These are phyloP conservation scores for Purpureocillium lavendulum DNA, from an alignment of 2,329 filamentous ascomycete species.

Conservation along the genomic window DNA sequence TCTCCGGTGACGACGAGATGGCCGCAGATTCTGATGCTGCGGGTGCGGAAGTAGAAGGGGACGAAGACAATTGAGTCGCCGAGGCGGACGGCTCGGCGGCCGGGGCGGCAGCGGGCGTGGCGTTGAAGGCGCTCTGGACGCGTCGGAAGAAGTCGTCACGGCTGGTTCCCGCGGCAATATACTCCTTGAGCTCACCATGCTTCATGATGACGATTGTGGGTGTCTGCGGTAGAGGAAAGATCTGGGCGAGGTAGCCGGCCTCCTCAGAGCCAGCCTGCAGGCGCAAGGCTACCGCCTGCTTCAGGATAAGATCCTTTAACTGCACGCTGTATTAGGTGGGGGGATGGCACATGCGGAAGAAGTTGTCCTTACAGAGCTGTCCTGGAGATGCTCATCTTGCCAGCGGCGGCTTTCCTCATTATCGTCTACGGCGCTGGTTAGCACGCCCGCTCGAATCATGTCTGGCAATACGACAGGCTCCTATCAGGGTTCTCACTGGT, in stretches of 20 bases:
- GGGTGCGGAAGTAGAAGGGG: conserved; percentile 6
- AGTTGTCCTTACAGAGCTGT: conserved; percentile 38
- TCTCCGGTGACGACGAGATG: conserved; percentile 9
- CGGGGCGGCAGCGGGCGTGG: conserved; percentile 9
- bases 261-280: conserved; percentile 68
- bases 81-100: conserved; percentile 1
- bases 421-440: conserved; percentile 44
- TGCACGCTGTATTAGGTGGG: conserved; percentile 18
- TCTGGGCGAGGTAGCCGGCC: conserved; percentile 71
- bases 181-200: conserved; percentile 70
- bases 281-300: conserved; percentile 61
- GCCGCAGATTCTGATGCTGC: not conserved
- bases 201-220: conserved; percentile 75
- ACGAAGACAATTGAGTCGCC: conserved; percentile 9
- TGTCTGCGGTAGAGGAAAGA: conserved; percentile 72
- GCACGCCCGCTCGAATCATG: conserved; percentile 1
- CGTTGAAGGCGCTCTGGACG: conserved; percentile 23
- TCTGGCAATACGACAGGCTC: too few relatives aligned
- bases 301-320: conserved; percentile 47
- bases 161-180: conserved; percentile 55
- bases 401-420: conserved; percentile 60
- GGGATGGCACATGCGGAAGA: not conserved
- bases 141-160: conserved; percentile 57
- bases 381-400: conserved; percentile 60
- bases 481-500: conserved; percentile 59